phyloP scores from a whole-genome alignment of 305 asterid species.

The Fraxinus latifolia region DNA sequence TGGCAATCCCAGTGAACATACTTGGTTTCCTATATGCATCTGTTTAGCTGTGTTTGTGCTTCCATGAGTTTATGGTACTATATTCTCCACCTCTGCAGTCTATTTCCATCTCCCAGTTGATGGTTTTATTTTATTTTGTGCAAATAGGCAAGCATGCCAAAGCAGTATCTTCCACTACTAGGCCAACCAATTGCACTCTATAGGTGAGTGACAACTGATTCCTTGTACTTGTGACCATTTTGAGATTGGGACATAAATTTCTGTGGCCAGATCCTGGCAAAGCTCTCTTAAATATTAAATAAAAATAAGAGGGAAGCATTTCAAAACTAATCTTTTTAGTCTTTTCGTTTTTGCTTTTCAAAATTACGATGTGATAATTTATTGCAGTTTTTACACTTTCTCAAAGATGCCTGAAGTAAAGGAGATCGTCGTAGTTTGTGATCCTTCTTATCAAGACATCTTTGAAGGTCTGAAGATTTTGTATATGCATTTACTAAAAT shows the following conservation, averaged over 20 bases:
- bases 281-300: not conserved
- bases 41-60: slow-evolving; percentile 1
- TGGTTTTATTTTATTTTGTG: slow-evolving; percentile 39
- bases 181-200: slow-evolving; percentile 93
- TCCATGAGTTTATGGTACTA: not conserved
- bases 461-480: slow-evolving; percentile 70
- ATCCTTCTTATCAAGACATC: slow-evolving; percentile 92
- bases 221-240: not conserved
- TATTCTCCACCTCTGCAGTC: not conserved
- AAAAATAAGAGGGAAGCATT: slow-evolving; percentile 5
- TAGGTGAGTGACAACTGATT: slow-evolving; percentile 48
- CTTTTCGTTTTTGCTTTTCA: slow-evolving; percentile 14
- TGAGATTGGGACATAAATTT: not conserved
- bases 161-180: slow-evolving; percentile 96
- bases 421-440: slow-evolving; percentile 92
- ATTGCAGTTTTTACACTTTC: slow-evolving; percentile 87
- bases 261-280: not conserved
- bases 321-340: not conserved
- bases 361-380: slow-evolving; percentile 22
- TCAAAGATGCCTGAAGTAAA: slow-evolving; percentile 85
- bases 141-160: slow-evolving; percentile 87
- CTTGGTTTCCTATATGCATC: slow-evolving; percentile 12
- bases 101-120: slow-evolving; percentile 22
- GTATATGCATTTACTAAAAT: slow-evolving; percentile 16
- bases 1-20: not conserved